Conservation (phyloP, 106 monocot species). For the Posidonia australis region DNA sequence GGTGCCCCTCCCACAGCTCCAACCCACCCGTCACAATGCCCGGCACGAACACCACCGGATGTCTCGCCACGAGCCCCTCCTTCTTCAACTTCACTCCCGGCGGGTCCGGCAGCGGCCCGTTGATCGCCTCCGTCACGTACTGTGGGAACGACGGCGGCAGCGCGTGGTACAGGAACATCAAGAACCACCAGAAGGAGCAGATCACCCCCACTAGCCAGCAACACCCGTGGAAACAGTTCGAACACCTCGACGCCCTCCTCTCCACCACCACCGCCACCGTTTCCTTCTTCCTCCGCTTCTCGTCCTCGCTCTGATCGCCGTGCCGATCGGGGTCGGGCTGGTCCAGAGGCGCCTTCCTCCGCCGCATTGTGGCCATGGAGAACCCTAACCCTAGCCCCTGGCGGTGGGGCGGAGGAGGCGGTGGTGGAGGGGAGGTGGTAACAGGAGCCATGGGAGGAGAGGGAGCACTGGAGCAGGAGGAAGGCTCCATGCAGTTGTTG, state of each 20-base stretch:
- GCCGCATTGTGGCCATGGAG: background rate
- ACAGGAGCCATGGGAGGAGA: background rate
- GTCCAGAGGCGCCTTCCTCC: background rate
- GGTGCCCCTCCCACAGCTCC: slow-evolving; percentile 98
- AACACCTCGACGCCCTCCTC: slow-evolving; percentile 20
- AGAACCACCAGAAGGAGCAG: slow-evolving; percentile 83
- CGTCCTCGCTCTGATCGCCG: background rate
- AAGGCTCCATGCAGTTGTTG: background rate
- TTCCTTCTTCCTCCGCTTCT: background rate
- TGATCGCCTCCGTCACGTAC: slow-evolving; percentile 96
- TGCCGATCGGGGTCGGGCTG: background rate
- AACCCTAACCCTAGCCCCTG: background rate
- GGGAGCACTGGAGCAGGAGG: background rate
- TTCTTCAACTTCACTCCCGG: slow-evolving; percentile 86
- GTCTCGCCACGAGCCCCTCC: slow-evolving; percentile 71
- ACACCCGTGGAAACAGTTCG: slow-evolving; percentile 74
- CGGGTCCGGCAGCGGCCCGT: slow-evolving; percentile 85
- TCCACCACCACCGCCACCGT: background rate
- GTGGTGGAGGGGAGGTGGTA: background rate
- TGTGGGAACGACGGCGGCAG: slow-evolving; percentile 97
- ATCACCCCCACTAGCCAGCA: slow-evolving; percentile 81
- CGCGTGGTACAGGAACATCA: slow-evolving; percentile 91
- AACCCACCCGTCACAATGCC: slow-evolving; percentile 97
- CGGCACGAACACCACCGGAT: slow-evolving; percentile 98
- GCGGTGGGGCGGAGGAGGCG: background rate